Percentiles rank a stretch among this genome's conserved stretches.
Conservation (phyloP, 2,329 filamentous ascomycete species). For the Verticillium tricorpus region DNA sequence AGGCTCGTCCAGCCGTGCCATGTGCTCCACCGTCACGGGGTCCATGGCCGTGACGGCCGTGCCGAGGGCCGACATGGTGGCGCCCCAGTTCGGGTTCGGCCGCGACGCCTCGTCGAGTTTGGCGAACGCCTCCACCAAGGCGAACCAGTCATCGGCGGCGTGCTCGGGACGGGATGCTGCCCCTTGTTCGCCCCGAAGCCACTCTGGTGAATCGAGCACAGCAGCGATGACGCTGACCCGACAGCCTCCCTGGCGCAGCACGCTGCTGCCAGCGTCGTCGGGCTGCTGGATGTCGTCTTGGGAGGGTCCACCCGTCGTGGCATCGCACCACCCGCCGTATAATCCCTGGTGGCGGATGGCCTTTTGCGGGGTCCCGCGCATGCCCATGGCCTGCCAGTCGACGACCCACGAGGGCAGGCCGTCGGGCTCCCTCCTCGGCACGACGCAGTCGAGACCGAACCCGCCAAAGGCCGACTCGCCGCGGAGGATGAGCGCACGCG, state of each 20-base stretch:
- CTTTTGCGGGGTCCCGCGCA: not conserved
- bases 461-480: not conserved
- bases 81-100: not conserved
- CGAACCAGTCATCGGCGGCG: not conserved
- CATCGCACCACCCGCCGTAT: not conserved
- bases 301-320: not conserved
- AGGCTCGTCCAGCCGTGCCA: not conserved
- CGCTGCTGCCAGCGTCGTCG: not conserved
- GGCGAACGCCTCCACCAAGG: not conserved
- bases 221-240: not conserved
- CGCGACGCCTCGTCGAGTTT: not conserved
- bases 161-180: not conserved
- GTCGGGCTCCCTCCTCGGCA: not conserved
- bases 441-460: conserved; percentile 10
- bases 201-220: not conserved
- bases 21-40: not conserved
- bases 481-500: conserved; percentile 3
- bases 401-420: conserved; percentile 13
- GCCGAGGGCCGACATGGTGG: not conserved
- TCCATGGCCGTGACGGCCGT: not conserved
- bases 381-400: conserved; percentile 8
- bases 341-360: not conserved
- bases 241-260: not conserved
- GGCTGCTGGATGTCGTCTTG: not conserved
- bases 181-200: not conserved